Conservation (phyloP, 495 filamentous ascomycete species). For the Aspergillus nidulans region DNA sequence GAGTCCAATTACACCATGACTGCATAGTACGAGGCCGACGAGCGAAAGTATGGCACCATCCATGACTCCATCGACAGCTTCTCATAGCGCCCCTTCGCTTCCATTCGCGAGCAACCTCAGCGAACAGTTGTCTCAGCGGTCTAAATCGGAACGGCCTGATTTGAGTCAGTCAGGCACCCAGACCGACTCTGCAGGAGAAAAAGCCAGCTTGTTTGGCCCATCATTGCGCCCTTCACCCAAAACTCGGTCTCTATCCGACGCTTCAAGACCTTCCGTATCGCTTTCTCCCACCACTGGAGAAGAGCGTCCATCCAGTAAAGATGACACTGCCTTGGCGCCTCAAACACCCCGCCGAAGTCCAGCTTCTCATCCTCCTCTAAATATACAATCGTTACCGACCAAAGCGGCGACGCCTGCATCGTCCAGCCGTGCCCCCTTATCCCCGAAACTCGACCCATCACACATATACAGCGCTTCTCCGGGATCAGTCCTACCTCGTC, state of each 20-base stretch:
- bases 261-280: slow-evolving; percentile 28
- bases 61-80: slow-evolving; percentile 18
- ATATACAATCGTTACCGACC: slow-evolving; percentile 52
- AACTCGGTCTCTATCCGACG: slow-evolving; percentile 44
- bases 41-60: slow-evolving; percentile 20
- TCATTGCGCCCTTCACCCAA: slow-evolving; percentile 31
- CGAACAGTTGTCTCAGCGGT: slow-evolving; percentile 34
- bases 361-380: slow-evolving; percentile 66
- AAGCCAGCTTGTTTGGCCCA: slow-evolving; percentile 16
- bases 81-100: slow-evolving; percentile 20
- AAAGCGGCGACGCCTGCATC: slow-evolving; percentile 51
- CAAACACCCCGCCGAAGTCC: slow-evolving; percentile 61
- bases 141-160: slow-evolving; percentile 17
- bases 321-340: slow-evolving; percentile 71
- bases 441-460: slow-evolving; percentile 77
- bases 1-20: slow-evolving; percentile 5
- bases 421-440: slow-evolving; percentile 65
- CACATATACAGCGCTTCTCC: slow-evolving; percentile 74
- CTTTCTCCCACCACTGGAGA: slow-evolving; percentile 26
- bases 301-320: slow-evolving; percentile 54
- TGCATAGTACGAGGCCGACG: slow-evolving; percentile 1
- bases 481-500: slow-evolving; percentile 76
- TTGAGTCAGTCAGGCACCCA: slow-evolving; percentile 14
- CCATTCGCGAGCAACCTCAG: slow-evolving; percentile 41
- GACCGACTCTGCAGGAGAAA: slow-evolving; percentile 10